phyloP scores from a whole-genome alignment of 2,329 filamentous ascomycete genomes.

The Fusarium pseudocircinatum region DNA sequence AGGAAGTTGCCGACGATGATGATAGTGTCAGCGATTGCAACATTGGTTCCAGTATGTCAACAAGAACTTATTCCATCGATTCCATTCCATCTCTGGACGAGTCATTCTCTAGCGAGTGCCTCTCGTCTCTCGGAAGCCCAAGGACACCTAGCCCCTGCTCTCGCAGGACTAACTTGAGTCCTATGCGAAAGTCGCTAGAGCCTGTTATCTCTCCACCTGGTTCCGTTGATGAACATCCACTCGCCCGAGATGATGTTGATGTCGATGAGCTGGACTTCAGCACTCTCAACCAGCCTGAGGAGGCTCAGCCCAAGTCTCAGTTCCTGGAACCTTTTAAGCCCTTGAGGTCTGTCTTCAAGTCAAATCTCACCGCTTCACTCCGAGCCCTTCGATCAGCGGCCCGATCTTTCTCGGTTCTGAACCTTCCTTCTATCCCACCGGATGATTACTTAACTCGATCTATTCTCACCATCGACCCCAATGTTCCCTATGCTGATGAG shows the following conservation, averaged over 20 bases:
- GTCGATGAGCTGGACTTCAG: constrained; percentile 59
- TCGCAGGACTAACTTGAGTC: constrained; percentile 49
- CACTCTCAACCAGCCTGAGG: constrained; percentile 54
- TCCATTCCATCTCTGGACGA: constrained; percentile 69
- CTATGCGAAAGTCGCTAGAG: constrained; percentile 60
- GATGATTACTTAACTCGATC: constrained; percentile 75
- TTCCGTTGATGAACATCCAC: constrained; percentile 61
- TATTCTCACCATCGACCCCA: constrained; percentile 73
- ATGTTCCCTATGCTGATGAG: constrained; percentile 74
- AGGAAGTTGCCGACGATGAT: constrained; percentile 64
- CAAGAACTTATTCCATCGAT: constrained; percentile 66
- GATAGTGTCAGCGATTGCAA: constrained; percentile 62
- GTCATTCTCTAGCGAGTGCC: constrained; percentile 61
- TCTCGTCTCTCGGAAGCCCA: constrained; percentile 62
- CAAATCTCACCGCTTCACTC: constrained; percentile 73
- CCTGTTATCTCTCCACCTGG: constrained; percentile 66
- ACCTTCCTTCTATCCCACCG: constrained; percentile 70
- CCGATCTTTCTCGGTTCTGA: constrained; percentile 69
- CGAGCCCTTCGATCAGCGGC: constrained; percentile 72
- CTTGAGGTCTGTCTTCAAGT: constrained; percentile 70
- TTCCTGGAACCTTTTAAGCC: constrained; percentile 56
- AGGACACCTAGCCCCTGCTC: constrained; percentile 50
- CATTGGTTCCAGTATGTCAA: constrained; percentile 62
- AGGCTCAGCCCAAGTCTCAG: constrained; percentile 48
- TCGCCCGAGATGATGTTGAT: constrained; percentile 48